phyloP scores from a whole-genome alignment of 1,284 basidiomycete genomes.

The Malassezia equina region DNA sequence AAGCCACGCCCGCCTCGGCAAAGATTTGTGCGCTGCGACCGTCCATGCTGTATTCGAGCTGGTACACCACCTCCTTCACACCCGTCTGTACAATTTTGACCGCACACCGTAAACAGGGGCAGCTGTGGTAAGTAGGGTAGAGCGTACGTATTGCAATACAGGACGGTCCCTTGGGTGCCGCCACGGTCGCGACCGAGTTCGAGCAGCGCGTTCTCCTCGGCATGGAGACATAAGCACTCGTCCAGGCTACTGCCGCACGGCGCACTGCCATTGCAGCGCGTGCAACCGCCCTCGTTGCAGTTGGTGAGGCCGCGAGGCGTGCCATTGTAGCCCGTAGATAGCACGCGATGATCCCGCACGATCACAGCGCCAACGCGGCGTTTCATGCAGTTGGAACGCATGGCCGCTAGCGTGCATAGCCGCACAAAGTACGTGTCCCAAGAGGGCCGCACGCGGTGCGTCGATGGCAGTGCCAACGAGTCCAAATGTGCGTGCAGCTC shows the following conservation, averaged over 20 bases:
- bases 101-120: slow-evolving; percentile 87
- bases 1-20: slow-evolving; percentile 46
- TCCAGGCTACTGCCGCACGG: slow-evolving; percentile 56
- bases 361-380: slow-evolving; percentile 85
- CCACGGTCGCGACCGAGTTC: slow-evolving; percentile 68
- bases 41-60: slow-evolving; percentile 66
- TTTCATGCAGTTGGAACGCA: slow-evolving; percentile 63
- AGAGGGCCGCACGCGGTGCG: slow-evolving; percentile 61
- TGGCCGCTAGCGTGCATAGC: slow-evolving; percentile 41
- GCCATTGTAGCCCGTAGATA: slow-evolving; percentile 98
- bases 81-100: slow-evolving; percentile 96
- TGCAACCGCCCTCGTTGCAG: slow-evolving; percentile 47
- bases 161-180: slow-evolving; percentile 56
- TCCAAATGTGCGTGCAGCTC: slow-evolving; percentile 61
- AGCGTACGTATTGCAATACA: slow-evolving; percentile 73
- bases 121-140: slow-evolving; percentile 54
- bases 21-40: slow-evolving; percentile 50
- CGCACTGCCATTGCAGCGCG: slow-evolving; percentile 35
- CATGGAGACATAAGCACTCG: slow-evolving; percentile 89
- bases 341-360: slow-evolving; percentile 68
- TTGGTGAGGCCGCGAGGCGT: slow-evolving; percentile 71
- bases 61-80: slow-evolving; percentile 85
- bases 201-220: slow-evolving; percentile 92
- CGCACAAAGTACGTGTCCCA: slow-evolving; percentile 47
- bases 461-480: slow-evolving; percentile 61